These are phyloP conservation scores for Alternaria ventricosa DNA, from an alignment of 2,329 filamentous ascomycete species.

Conservation along the genomic window DNA sequence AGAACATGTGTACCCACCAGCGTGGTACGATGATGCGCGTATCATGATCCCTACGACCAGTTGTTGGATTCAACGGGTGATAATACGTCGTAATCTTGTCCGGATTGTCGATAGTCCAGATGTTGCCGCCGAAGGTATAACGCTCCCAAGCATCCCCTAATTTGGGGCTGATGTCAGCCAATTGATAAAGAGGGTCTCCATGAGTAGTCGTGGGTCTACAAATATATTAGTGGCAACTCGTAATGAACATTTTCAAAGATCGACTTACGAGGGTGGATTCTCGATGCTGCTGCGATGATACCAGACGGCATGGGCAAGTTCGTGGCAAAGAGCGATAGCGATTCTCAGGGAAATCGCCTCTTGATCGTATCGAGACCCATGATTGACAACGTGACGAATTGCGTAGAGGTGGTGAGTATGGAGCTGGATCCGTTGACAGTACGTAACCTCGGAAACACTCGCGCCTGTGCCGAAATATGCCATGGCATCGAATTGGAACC, in stretches of 20 bases:
- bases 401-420: conserved; percentile 3
- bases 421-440: background rate
- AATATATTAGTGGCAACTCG: background rate
- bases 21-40: conserved; percentile 1
- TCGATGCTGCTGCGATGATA: background rate
- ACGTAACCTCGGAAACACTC: background rate
- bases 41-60: background rate
- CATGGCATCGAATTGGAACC: background rate
- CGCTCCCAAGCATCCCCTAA: conserved; percentile 10
- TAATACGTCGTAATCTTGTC: conserved; percentile 1
- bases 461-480: background rate
- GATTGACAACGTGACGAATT: background rate
- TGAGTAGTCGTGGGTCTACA: background rate
- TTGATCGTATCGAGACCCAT: background rate
- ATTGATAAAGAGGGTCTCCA: background rate
- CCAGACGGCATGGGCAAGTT: conserved; percentile 10
- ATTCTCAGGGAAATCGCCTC: background rate
- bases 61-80: background rate
- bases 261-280: background rate
- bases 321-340: conserved; percentile 8
- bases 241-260: background rate
- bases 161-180: background rate
- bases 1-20: conserved; percentile 11
- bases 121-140: conserved; percentile 7
- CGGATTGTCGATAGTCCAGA: conserved; percentile 8